These are phyloP conservation scores for Austroboletus festivus DNA, from an alignment of 768 basidiomycete species.

Conservation along the genomic window DNA sequence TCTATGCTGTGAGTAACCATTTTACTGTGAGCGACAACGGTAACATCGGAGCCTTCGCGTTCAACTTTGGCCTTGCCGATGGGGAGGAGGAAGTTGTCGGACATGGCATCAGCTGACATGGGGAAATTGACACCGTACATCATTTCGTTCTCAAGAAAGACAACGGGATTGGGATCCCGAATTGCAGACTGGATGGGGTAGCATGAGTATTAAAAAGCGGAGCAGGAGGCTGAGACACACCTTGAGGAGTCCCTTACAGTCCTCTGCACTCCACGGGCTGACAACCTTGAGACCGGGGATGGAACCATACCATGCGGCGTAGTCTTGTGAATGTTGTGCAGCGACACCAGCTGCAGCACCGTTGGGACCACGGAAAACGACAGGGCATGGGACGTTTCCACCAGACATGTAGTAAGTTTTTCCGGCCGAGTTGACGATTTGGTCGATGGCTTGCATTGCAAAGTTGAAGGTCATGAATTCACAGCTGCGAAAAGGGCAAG, in stretches of 20 bases:
- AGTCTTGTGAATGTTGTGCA: constrained; percentile 98
- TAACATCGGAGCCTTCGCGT: constrained; percentile 87
- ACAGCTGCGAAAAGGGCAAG: constrained; percentile 52
- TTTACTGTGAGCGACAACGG: constrained; percentile 96
- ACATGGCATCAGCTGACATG: constrained; percentile 92
- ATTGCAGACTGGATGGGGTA: constrained; percentile 70
- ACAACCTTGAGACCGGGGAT: constrained; percentile 97
- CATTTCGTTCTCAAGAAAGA: constrained; percentile 99
- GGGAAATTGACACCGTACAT: constrained; percentile 97
- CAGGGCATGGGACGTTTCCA: constrained; percentile 96
- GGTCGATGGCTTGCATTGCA: constrained; percentile 99
- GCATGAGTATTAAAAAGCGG: neutral
- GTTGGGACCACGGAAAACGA: constrained; percentile 99
- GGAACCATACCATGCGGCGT: constrained; percentile 90
- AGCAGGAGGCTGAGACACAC: constrained; percentile 37
- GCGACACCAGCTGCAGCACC: constrained; percentile 96
- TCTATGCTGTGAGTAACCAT: constrained; percentile 96
- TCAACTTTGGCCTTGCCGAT: constrained; percentile 99
- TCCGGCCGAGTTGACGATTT: constrained; percentile 99
- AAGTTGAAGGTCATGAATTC: constrained; percentile 99
- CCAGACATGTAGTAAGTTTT: constrained; percentile 99
- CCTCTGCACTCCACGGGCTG: constrained; percentile 97
- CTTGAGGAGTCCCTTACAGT: constrained; percentile 98
- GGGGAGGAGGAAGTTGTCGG: constrained; percentile 90
- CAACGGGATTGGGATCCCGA: constrained; percentile 96